phyloP scores from a whole-genome alignment of 1,284 basidiomycete genomes.

The Chalciporus sp. region DNA sequence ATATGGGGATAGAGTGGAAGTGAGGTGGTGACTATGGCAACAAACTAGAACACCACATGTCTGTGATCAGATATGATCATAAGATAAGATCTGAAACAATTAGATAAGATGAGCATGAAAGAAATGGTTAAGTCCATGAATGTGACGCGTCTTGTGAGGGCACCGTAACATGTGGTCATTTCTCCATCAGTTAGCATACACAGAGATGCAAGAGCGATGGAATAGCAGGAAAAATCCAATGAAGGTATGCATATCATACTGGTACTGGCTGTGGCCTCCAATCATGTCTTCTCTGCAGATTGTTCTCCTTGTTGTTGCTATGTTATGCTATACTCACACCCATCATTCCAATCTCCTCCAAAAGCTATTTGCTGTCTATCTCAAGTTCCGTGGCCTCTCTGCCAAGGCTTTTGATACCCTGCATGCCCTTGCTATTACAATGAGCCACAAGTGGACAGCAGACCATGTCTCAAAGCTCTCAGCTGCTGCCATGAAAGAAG shows the following conservation, averaged over 20 bases:
- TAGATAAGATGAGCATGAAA: too few species aligned
- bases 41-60: too few species aligned
- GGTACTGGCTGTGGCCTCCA: too few species aligned
- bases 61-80: too few species aligned
- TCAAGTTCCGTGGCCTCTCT: constrained; percentile 38
- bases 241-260: background rate
- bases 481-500: constrained; percentile 19
- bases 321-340: constrained; percentile 27
- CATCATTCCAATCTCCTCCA: constrained; percentile 30
- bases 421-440: constrained; percentile 35
- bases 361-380: constrained; percentile 37
- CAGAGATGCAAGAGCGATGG: background rate
- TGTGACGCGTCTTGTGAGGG: too few species aligned
- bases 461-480: constrained; percentile 29
- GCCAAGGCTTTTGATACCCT: constrained; percentile 38
- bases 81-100: too few species aligned
- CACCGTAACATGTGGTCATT: too few species aligned
- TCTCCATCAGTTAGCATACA: background rate
- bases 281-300: too few species aligned
- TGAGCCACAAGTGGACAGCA: constrained; percentile 42
- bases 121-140: too few species aligned
- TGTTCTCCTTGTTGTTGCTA: too few species aligned
- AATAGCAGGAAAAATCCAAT: background rate
- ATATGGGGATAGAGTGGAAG: too few species aligned
- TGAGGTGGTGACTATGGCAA: too few species aligned